A percentile compares a stretch with the other conserved stretches of the same genome.
Conservation (phyloP, 768 basidiomycete species). For the Psilocybe cubensis region DNA sequence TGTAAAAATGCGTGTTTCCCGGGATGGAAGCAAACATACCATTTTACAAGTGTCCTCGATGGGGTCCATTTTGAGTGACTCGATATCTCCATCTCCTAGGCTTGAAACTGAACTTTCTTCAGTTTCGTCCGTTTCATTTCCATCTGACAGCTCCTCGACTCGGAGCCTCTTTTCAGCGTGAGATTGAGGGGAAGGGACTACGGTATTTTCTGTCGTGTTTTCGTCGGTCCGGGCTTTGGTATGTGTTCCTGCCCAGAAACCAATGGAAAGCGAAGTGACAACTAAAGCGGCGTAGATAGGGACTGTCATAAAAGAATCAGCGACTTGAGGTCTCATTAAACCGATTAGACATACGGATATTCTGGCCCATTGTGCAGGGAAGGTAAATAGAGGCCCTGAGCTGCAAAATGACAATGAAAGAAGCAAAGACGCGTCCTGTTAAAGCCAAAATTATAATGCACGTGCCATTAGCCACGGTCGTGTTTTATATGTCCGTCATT, state of each 20-base stretch:
- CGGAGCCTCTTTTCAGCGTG: constrained; percentile 4
- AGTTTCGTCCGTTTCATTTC: constrained; percentile 31
- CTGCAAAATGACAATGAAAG: neutral
- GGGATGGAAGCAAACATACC: constrained; percentile 29
- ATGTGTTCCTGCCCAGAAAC: constrained; percentile 42
- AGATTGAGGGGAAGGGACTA: constrained; percentile 3
- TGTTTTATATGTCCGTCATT: too few species aligned
- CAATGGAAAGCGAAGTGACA: constrained; percentile 39
- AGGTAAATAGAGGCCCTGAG: neutral
- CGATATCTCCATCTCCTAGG: constrained; percentile 17
- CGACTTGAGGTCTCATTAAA: neutral
- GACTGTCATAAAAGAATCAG: constrained; percentile 17
- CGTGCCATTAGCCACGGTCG: too few species aligned
- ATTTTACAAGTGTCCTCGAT: constrained; percentile 60
- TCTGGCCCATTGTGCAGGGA: constrained; percentile 17
- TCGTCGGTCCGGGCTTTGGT: constrained; percentile 20
- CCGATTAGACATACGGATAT: constrained; percentile 14
- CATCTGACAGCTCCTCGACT: constrained; percentile 17
- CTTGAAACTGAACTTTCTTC: constrained; percentile 23
- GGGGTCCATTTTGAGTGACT: constrained; percentile 28
- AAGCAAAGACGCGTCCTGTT: neutral
- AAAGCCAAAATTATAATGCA: too few species aligned
- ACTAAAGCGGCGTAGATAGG: constrained; percentile 32
- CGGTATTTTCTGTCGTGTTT: constrained; percentile 11
- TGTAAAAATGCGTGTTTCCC: constrained; percentile 13